Conservation (phyloP, 768 basidiomycete genomes). For the Paxillus ammoniavirescens region DNA sequence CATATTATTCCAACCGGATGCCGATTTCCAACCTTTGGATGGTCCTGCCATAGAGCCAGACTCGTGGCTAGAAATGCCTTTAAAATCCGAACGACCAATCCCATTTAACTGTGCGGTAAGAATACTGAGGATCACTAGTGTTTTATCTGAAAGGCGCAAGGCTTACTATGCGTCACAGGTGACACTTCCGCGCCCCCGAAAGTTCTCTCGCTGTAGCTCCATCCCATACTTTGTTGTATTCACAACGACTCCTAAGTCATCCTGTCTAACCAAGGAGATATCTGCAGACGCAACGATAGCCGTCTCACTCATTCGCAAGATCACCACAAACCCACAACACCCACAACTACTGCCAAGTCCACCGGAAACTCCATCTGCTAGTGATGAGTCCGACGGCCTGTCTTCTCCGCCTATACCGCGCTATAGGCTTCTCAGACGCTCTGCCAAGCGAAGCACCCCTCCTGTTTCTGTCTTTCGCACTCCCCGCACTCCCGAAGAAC, state of each 20-base stretch:
- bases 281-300: slow-evolving; percentile 69
- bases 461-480: slow-evolving; percentile 12
- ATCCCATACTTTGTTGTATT: slow-evolving; percentile 76
- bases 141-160: background rate
- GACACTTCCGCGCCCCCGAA: slow-evolving; percentile 59
- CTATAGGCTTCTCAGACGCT: slow-evolving; percentile 29
- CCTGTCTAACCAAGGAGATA: slow-evolving; percentile 57
- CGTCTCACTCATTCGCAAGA: slow-evolving; percentile 62
- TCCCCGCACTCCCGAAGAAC: slow-evolving; percentile 10
- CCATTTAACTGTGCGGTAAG: slow-evolving; percentile 68
- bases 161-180: slow-evolving; percentile 34
- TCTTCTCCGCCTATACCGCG: slow-evolving; percentile 9
- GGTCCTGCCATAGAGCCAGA: slow-evolving; percentile 41
- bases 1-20: slow-evolving; percentile 57
- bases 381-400: slow-evolving; percentile 41
- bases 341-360: slow-evolving; percentile 42
- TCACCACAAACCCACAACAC: slow-evolving; percentile 47
- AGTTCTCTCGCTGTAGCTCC: slow-evolving; percentile 59
- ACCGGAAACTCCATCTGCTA: slow-evolving; percentile 47
- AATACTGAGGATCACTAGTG: background rate
- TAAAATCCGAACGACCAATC: slow-evolving; percentile 59
- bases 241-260: slow-evolving; percentile 58
- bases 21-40: slow-evolving; percentile 58
- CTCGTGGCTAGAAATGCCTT: slow-evolving; percentile 68
- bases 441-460: slow-evolving; percentile 23